phyloP scores from a whole-genome alignment of 768 basidiomycete genomes.

The Ramaria sp. region DNA sequence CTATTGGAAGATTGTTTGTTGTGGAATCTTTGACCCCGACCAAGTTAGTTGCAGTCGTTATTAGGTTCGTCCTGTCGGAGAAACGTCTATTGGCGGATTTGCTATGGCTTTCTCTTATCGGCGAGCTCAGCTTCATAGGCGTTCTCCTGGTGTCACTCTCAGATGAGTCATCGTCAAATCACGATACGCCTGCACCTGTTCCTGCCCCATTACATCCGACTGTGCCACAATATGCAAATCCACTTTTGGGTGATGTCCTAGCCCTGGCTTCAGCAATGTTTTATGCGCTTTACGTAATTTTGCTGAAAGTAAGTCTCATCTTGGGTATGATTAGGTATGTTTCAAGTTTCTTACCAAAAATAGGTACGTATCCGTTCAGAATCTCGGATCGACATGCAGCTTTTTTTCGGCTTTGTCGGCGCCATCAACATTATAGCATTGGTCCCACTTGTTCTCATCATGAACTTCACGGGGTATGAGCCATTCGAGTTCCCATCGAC shows the following conservation, averaged over 20 bases:
- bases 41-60: constrained; percentile 69
- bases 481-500: constrained; percentile 59
- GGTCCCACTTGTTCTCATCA: constrained; percentile 68
- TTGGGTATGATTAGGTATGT: not conserved
- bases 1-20: constrained; percentile 66
- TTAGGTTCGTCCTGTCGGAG: constrained; percentile 44
- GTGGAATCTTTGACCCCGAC: constrained; percentile 67
- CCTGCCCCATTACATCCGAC: constrained; percentile 10
- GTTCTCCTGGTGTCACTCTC: constrained; percentile 85
- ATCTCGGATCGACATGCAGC: constrained; percentile 82
- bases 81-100: not conserved
- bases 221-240: constrained; percentile 21
- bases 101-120: not conserved
- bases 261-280: constrained; percentile 81
- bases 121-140: constrained; percentile 55
- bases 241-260: constrained; percentile 67
- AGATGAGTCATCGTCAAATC: constrained; percentile 42
- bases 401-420: constrained; percentile 93
- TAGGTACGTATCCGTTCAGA: constrained; percentile 60
- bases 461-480: constrained; percentile 68
- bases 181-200: constrained; percentile 10
- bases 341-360: not conserved
- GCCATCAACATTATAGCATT: constrained; percentile 67
- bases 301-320: constrained; percentile 51
- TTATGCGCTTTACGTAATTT: constrained; percentile 81